Evolutionary conservation across 257 asterid species (phyloP).

Genomic region (Solanum chiquidenum): DNA sequence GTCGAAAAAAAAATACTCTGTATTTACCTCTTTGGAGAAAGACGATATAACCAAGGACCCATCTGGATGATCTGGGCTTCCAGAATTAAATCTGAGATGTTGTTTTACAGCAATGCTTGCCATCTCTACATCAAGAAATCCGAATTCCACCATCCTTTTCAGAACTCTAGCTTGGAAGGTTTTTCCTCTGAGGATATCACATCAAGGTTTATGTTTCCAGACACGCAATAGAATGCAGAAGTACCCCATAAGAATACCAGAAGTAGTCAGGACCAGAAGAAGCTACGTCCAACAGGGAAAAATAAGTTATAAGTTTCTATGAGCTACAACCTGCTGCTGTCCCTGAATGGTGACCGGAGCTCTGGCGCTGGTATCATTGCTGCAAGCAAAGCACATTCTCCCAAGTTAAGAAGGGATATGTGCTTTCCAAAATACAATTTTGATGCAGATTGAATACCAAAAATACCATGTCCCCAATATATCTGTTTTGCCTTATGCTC

Average conservation of each 20-base stretch:
- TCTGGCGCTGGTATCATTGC: conserved; percentile 29
- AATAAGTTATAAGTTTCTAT: background rate
- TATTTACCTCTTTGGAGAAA: conserved; percentile 8
- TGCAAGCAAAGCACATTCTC: conserved; percentile 24
- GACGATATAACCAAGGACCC: background rate
- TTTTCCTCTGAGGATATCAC: conserved; percentile 14
- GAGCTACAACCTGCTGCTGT: conserved; percentile 15
- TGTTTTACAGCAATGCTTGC: conserved; percentile 11
- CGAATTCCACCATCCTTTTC: conserved; percentile 26
- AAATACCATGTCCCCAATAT: conserved; percentile 31
- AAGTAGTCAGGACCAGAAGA: background rate
- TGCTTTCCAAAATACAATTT: conserved; percentile 20
- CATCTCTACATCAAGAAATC: conserved; percentile 13
- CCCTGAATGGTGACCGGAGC: conserved; percentile 21
- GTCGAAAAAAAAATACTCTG: background rate
- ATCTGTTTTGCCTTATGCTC: background rate
- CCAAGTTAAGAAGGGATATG: conserved; percentile 16
- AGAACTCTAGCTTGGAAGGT: conserved; percentile 26
- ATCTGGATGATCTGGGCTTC: conserved; percentile 4
- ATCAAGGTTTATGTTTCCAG: background rate
- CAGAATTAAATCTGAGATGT: conserved; percentile 5
- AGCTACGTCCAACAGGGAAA: background rate
- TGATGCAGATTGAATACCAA: conserved; percentile 21
- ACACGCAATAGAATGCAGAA: background rate
- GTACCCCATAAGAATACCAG: background rate